These are phyloP conservation scores for Phytophthora colocasiae DNA, from an alignment of 352 stramenopile genomes.

Conservation along the genomic window DNA sequence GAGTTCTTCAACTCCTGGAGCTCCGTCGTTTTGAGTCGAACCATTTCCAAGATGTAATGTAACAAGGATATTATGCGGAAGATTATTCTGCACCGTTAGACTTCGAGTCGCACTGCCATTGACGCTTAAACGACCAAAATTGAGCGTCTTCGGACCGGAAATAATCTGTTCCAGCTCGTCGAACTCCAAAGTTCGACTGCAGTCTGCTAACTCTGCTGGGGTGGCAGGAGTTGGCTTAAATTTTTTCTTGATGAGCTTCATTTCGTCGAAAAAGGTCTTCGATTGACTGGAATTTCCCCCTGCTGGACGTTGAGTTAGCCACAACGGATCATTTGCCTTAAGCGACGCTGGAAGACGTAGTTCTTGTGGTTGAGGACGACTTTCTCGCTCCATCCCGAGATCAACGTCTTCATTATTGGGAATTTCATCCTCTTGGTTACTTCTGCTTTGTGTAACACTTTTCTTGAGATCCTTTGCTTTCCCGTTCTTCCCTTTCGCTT, in stretches of 20 bases:
- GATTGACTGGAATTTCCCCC: slow-evolving; percentile 25
- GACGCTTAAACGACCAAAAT: slow-evolving; percentile 93
- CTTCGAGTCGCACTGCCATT: slow-evolving; percentile 81
- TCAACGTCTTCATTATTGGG: slow-evolving; percentile 43
- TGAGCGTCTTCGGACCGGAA: slow-evolving; percentile 83
- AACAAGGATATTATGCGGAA: slow-evolving; percentile 86
- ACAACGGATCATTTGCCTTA: slow-evolving; percentile 66
- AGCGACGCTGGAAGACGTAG: slow-evolving; percentile 57
- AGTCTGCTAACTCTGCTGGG: slow-evolving; percentile 92
- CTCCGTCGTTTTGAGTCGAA: slow-evolving; percentile 18
- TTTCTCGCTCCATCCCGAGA: slow-evolving; percentile 66
- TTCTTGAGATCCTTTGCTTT: slow-evolving; percentile 54
- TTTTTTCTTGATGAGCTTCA: slow-evolving; percentile 93
- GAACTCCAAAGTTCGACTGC: slow-evolving; percentile 64
- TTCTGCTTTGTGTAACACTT: slow-evolving; percentile 50
- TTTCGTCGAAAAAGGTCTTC: slow-evolving; percentile 80
- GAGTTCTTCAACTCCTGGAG: slow-evolving; percentile 60
- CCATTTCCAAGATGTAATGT: slow-evolving; percentile 37
- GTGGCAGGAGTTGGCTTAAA: slow-evolving; percentile 91
- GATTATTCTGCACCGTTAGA: slow-evolving; percentile 90
- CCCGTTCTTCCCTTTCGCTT: slow-evolving; percentile 30
- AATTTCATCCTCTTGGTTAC: slow-evolving; percentile 44
- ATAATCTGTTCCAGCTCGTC: slow-evolving; percentile 79
- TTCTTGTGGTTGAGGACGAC: slow-evolving; percentile 51
- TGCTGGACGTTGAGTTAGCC: slow-evolving; percentile 45